A percentile compares a stretch with the other conserved stretches of the same genome.
These are phyloP conservation scores for Haematococcus sp. DNA, from an alignment of 139 green algal genomes.

Conservation along the genomic window DNA sequence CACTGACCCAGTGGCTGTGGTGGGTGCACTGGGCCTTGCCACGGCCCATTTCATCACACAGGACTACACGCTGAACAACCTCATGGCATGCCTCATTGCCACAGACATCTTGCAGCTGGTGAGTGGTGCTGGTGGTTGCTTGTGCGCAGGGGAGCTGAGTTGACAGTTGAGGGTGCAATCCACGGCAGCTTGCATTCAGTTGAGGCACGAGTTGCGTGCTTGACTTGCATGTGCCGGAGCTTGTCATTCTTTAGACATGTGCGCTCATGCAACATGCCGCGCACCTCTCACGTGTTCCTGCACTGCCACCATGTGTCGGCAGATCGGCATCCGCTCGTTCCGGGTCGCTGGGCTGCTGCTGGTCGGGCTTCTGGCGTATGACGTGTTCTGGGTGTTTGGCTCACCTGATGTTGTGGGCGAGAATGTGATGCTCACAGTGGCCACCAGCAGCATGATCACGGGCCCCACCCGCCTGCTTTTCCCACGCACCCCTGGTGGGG, in stretches of 20 bases:
- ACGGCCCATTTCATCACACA: constrained; percentile 43
- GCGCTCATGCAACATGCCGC: not conserved
- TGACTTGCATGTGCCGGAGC: not conserved
- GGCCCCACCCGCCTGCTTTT: constrained; percentile 85
- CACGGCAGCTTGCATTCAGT: not conserved
- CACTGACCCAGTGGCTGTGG: constrained; percentile 38
- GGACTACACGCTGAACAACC: constrained; percentile 85
- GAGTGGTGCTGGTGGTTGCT: not conserved
- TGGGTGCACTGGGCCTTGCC: constrained; percentile 46
- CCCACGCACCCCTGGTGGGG: constrained; percentile 47
- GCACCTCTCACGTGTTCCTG: not conserved
- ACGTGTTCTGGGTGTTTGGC: constrained; percentile 73
- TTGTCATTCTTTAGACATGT: not conserved
- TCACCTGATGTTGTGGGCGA: constrained; percentile 55
- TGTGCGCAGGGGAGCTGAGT: no score
- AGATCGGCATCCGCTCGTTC: constrained; percentile 73
- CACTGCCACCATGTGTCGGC: not conserved
- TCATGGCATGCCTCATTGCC: constrained; percentile 51
- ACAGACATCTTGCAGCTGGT: constrained; percentile 33
- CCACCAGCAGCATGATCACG: constrained; percentile 55
- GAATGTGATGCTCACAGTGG: constrained; percentile 88
- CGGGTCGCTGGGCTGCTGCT: constrained; percentile 71
- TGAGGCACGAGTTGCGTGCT: not conserved
- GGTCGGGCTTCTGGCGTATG: constrained; percentile 85
- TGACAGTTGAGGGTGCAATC: no score